Conservation (phyloP, 2,329 filamentous ascomycete genomes). For the Cryphonectria naterciae region DNA sequence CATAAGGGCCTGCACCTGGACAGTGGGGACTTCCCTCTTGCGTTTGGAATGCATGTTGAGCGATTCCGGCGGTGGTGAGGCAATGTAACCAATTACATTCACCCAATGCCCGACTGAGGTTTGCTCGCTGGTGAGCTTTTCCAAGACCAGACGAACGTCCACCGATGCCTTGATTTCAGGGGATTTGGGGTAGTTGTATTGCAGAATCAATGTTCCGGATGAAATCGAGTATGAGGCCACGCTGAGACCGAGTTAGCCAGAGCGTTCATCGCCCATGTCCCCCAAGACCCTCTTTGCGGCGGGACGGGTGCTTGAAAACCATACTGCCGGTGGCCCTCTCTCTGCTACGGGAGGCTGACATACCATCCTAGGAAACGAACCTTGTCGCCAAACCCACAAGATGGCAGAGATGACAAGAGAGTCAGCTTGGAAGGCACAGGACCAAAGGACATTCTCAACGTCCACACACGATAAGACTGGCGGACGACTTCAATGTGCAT, state of each 20-base stretch:
- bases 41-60: slow-evolving; percentile 17
- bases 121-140: slow-evolving; percentile 64
- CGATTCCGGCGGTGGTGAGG: slow-evolving; percentile 34
- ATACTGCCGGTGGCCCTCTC: not conserved
- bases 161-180: slow-evolving; percentile 60
- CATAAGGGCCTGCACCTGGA: slow-evolving; percentile 72
- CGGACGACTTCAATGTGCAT: not conserved
- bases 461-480: slow-evolving; percentile 6
- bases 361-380: slow-evolving; percentile 93
- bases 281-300: slow-evolving; percentile 21
- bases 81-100: slow-evolving; percentile 83
- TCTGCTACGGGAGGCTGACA: slow-evolving; percentile 38
- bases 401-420: slow-evolving; percentile 65
- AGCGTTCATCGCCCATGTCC: not conserved
- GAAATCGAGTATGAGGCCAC: slow-evolving; percentile 55
- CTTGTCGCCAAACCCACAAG: slow-evolving; percentile 66
- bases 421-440: slow-evolving; percentile 68
- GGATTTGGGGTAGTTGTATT: slow-evolving; percentile 64
- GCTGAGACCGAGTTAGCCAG: slow-evolving; percentile 43
- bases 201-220: slow-evolving; percentile 66
- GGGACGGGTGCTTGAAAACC: not conserved
- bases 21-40: slow-evolving; percentile 29
- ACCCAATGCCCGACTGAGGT: slow-evolving; percentile 81
- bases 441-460: slow-evolving; percentile 53
- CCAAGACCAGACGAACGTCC: slow-evolving; percentile 72